phyloP scores from a whole-genome alignment of 2,329 filamentous ascomycete species.

The Alternaria burnsii region DNA sequence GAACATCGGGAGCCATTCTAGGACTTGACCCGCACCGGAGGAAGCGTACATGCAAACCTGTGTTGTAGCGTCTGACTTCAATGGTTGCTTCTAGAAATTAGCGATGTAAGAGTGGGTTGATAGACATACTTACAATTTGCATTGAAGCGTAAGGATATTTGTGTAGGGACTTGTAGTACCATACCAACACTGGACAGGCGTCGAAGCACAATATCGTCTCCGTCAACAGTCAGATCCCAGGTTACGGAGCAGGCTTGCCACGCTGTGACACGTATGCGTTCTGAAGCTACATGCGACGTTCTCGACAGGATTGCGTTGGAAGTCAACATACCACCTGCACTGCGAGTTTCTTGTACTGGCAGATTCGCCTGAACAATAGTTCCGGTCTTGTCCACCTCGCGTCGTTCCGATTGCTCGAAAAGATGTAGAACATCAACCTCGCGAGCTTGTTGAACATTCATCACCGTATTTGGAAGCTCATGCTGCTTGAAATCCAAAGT shows the following conservation, averaged over 20 bases:
- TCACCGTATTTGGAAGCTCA: too few species aligned
- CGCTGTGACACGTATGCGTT: background rate
- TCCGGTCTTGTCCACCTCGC: too few species aligned
- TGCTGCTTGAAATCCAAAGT: too few species aligned
- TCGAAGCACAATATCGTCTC: background rate
- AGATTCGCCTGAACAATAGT: too few species aligned
- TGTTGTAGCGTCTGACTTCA: background rate
- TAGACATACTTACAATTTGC: background rate
- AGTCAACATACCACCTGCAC: too few species aligned
- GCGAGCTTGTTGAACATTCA: too few species aligned
- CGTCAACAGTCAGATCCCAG: background rate
- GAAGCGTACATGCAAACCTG: background rate
- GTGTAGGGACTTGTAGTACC: accelerated
- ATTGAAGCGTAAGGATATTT: background rate
- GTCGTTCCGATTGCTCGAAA: too few species aligned
- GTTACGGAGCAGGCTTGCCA: accelerated
- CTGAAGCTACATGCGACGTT: accelerated
- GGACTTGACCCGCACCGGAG: too few species aligned
- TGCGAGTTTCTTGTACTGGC: too few species aligned
- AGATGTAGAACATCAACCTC: too few species aligned
- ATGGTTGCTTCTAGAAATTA: background rate
- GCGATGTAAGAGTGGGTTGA: accelerated
- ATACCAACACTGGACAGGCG: background rate
- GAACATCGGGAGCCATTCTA: accelerated
- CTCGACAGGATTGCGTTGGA: accelerated